Conservation (phyloP, 176 grass and related monocot species). For the Olyra latifolia region DNA sequence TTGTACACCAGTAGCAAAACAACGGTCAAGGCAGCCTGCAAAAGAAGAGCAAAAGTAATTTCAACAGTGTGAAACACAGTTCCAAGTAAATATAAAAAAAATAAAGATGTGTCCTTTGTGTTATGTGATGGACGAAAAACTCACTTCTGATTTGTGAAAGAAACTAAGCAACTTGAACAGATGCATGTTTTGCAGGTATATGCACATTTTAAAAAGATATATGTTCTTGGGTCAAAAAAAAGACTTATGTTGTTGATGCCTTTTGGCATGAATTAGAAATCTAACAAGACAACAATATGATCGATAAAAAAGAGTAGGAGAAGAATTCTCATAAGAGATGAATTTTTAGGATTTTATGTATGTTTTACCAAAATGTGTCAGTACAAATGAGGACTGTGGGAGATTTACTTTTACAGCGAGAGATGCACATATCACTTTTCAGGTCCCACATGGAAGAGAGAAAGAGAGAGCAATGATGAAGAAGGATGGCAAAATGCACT, state of each 20-base stretch:
- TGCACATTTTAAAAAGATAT: too few relatives aligned
- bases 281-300: slow-evolving; percentile 9
- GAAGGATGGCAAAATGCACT: not conserved
- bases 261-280: not conserved
- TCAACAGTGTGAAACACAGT: not conserved
- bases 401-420: not conserved
- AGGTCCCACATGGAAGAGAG: not conserved
- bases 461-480: not conserved
- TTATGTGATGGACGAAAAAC: slow-evolving; percentile 18
- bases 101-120: not conserved
- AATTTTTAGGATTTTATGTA: not conserved
- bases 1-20: slow-evolving; percentile 70
- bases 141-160: not conserved
- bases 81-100: not conserved
- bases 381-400: not conserved
- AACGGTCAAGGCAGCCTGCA: slow-evolving; percentile 52
- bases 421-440: too few relatives aligned
- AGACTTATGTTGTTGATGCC: not conserved
- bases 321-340: too few relatives aligned
- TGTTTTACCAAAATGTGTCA: not conserved
- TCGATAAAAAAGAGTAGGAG: not conserved
- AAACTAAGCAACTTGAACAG: not conserved
- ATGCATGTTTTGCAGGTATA: not conserved
- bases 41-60: not conserved
- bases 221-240: too few relatives aligned